Evolutionary conservation across 2,329 filamentous ascomycete species (phyloP).

Genomic region (Pestalotiopsis sp.): DNA sequence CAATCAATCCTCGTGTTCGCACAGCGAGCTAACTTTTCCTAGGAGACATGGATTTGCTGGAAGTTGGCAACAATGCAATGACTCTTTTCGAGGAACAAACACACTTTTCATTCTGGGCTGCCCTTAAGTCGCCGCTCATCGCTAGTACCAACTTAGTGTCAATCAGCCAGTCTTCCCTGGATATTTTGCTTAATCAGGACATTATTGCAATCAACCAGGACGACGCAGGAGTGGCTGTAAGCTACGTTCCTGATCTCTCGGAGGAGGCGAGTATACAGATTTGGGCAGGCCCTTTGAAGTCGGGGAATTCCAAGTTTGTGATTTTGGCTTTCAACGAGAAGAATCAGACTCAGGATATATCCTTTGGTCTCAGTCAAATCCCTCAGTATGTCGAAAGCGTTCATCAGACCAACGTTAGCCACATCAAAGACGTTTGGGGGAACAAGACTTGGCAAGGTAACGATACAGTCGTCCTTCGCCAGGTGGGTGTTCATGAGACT

Average conservation of each 20-base stretch:
- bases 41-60: constrained; percentile 42
- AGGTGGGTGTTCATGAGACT: constrained; percentile 4
- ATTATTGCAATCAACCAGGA: constrained; percentile 37
- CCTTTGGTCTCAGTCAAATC: constrained; percentile 11
- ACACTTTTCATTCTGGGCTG: constrained; percentile 46
- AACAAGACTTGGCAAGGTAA: neutral
- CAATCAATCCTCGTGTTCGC: neutral
- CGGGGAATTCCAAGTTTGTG: constrained; percentile 4
- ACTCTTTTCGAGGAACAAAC: constrained; percentile 38
- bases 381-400: neutral
- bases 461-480: neutral
- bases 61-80: constrained; percentile 39
- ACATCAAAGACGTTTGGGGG: neutral
- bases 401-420: neutral
- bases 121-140: constrained; percentile 44
- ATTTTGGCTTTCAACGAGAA: constrained; percentile 18
- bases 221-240: constrained; percentile 29
- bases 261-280: constrained; percentile 25
- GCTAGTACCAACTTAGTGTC: constrained; percentile 38
- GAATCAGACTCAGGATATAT: constrained; percentile 10
- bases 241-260: constrained; percentile 22
- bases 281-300: constrained; percentile 25
- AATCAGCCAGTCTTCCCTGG: constrained; percentile 31
- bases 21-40: neutral
- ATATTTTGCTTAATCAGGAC: constrained; percentile 37